Percentiles rank a stretch among this genome's conserved stretches.
These are phyloP conservation scores for Trichophyton equinum DNA, from an alignment of 2,329 filamentous ascomycete species.

Conservation along the genomic window DNA sequence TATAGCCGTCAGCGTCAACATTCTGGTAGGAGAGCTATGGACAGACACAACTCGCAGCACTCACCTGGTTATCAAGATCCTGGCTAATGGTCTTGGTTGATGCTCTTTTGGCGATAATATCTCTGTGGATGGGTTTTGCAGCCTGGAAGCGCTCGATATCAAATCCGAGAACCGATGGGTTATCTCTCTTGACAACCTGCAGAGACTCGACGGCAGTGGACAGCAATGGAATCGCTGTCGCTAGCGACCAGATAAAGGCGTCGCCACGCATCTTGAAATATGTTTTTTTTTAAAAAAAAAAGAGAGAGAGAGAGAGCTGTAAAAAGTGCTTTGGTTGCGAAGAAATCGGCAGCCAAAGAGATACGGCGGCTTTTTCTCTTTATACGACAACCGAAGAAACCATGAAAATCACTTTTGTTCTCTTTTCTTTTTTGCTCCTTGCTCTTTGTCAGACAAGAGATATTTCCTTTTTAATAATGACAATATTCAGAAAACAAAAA, in stretches of 20 bases:
- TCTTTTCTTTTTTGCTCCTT: too few relatives aligned
- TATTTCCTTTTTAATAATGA: neutral
- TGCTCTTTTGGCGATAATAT: constrained; percentile 31
- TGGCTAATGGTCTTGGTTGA: constrained; percentile 34
- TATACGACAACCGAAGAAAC: neutral
- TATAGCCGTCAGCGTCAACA: constrained; percentile 10
- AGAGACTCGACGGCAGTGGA: constrained; percentile 14
- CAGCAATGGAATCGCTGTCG: neutral
- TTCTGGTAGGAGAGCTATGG: neutral
- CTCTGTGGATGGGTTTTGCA: constrained; percentile 34
- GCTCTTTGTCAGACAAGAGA: neutral
- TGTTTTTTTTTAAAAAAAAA: too few relatives aligned
- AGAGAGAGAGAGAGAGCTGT: too few relatives aligned
- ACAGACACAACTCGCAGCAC: constrained; percentile 3
- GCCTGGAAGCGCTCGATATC: constrained; percentile 40
- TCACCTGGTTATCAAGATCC: constrained; percentile 43
- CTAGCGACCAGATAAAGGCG: neutral
- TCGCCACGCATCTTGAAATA: neutral
- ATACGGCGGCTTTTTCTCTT: neutral
- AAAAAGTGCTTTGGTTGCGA: neutral
- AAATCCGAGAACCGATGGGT: constrained; percentile 38
- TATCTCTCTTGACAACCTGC: constrained; percentile 22
- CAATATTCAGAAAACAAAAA: neutral
- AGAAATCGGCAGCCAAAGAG: neutral
- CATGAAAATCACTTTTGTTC: neutral